Base-by-base conservation (phyloP, 169 alveolate species). In the Cryptosporidium ryanae region DNA sequence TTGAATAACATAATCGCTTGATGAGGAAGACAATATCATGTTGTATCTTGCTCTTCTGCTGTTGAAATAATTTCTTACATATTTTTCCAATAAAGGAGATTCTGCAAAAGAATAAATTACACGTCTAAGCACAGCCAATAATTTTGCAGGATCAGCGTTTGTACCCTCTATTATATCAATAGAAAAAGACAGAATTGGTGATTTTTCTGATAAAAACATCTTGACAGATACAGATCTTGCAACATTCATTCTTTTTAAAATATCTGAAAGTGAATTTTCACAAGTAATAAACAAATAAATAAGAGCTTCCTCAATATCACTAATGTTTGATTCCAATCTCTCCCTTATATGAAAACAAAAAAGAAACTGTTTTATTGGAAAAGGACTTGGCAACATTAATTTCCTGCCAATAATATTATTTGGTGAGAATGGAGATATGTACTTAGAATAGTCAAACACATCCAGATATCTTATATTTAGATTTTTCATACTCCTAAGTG, bases 41-140 rank as follows among this genome's bases (percentile, higher is more conserved):
- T 49, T 49, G 38, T 32, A 68, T 64, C 25, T 52, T 15, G 38
- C 29, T 25, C 38, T 29, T 12, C 38, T 59, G 15, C 43, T 29
- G 6, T 54, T 48, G 38, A 25, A 68, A 52, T 68, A 68, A 68
- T 55, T 50, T 46, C 31, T 50, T 12, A 68, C 66, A 31, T 68
- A 52, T 4, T n/a, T 68, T 21, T 68, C 66, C 66, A 68, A 34
- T 52, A 52, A 32, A 7, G 65, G 66, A 17, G 83, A 68, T 54
- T 68, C 83, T 15, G 83, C 59, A 68, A 50, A 68, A 68, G 83
- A 50, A 49, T 68, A 68, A 29, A 52, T 64, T 12, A 29, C 66
- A 15, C 34, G 65, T 23, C 83, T 59, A 32, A 68, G 50, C 12
- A 68, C 38, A 68, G 66, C 59, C 29, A 68, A 38, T 32, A 68